Conservation (phyloP, 2,329 filamentous ascomycete species). For the Xylaria sp. region DNA sequence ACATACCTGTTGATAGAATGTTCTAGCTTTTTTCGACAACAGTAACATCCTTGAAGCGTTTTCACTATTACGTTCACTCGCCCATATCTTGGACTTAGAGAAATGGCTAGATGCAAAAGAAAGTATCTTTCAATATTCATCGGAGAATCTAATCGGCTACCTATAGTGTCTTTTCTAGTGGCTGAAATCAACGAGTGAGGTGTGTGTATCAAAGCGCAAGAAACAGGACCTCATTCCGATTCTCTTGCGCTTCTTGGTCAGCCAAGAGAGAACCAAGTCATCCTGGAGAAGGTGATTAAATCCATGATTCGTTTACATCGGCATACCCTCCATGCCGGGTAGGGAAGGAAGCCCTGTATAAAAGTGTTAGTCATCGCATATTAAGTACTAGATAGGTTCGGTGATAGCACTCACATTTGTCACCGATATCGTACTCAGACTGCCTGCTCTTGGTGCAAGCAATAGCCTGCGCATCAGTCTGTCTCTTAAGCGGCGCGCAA, state of each 20-base stretch:
- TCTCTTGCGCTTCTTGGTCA: background rate
- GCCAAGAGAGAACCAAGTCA: background rate
- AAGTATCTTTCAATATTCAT: background rate
- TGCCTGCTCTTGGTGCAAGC: slow-evolving; percentile 39
- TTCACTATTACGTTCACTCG: background rate
- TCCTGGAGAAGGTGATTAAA: background rate
- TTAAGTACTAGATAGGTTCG: background rate
- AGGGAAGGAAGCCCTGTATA: slow-evolving; percentile 23
- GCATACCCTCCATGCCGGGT: slow-evolving; percentile 21
- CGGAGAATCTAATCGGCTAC: slow-evolving; percentile 16
- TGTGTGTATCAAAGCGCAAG: background rate
- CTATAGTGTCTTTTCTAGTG: slow-evolving; percentile 5
- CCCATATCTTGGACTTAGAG: background rate
- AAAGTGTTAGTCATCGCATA: slow-evolving; percentile 5
- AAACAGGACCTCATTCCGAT: background rate
- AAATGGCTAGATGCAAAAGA: background rate
- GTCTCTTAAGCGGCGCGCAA: slow-evolving; percentile 39
- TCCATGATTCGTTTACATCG: slow-evolving; percentile 15
- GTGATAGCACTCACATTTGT: slow-evolving; percentile 27
- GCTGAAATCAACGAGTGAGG: slow-evolving; percentile 1
- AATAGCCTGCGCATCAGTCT: slow-evolving; percentile 40
- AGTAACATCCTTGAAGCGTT: no score
- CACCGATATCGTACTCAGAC: slow-evolving; percentile 34
- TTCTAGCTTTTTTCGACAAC: no score
- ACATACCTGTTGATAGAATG: no score